Conservation (phyloP, 345 rosid genomes). For the Psidium guajava region DNA sequence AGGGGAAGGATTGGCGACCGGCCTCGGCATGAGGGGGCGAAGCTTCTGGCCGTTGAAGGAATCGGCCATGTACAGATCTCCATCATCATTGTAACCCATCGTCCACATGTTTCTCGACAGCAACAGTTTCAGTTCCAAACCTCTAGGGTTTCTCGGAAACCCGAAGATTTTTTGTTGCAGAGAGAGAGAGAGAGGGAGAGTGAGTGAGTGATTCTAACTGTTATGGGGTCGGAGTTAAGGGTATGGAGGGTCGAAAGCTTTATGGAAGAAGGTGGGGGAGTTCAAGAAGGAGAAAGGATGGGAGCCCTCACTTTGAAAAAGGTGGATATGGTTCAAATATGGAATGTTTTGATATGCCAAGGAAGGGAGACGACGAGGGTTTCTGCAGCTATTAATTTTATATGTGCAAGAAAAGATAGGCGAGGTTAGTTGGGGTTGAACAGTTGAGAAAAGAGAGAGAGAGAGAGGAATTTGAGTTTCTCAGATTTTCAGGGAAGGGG, state of each 20-base stretch:
- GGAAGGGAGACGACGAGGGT: neutral
- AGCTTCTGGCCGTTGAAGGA: conserved; percentile 53
- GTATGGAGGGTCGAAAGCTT: neutral
- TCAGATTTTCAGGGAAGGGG: conserved; percentile 16
- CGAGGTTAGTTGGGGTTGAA: neutral
- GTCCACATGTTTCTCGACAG: conserved; percentile 48
- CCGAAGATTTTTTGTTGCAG: neutral
- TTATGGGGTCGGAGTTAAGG: neutral
- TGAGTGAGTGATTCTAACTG: neutral
- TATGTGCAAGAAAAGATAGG: neutral
- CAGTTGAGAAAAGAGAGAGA: neutral
- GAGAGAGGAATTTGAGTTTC: neutral
- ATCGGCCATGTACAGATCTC: conserved; percentile 47
- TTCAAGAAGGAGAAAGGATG: neutral
- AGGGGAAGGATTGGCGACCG: conserved; percentile 26
- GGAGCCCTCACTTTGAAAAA: conserved; percentile 4
- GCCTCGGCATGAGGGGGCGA: conserved; percentile 76
- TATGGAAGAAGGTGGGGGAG: neutral
- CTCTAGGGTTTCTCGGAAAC: neutral
- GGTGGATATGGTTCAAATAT: conserved; percentile 10
- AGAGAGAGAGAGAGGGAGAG: neutral
- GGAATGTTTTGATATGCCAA: neutral
- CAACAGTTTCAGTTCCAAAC: neutral
- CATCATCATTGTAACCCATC: conserved; percentile 78
- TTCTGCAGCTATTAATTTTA: neutral